Conservation (phyloP, 495 filamentous ascomycete species). For the Apodospora peruviana region DNA sequence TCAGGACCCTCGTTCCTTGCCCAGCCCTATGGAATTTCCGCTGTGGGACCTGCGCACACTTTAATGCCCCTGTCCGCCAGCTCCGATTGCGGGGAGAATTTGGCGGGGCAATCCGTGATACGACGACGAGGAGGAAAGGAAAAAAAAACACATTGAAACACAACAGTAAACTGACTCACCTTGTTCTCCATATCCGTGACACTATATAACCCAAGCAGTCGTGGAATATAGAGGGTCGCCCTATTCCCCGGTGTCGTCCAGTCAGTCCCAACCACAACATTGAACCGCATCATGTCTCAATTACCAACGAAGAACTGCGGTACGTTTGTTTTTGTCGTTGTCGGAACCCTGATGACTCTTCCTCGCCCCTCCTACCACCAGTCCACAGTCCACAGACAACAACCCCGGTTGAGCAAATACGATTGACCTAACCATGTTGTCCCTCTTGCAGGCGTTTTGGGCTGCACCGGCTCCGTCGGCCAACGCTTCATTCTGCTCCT, state of each 20-base stretch:
- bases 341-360: neutral
- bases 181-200: neutral
- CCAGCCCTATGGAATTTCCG: slow-evolving; percentile 10
- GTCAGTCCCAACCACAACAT: neutral
- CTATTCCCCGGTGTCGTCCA: neutral
- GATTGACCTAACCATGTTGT: neutral
- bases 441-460: slow-evolving; percentile 52
- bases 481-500: slow-evolving; percentile 82
- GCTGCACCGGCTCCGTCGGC: slow-evolving; percentile 76
- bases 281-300: slow-evolving; percentile 27
- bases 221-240: no score
- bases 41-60: neutral
- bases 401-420: neutral
- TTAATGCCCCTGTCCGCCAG: neutral
- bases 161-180: slow-evolving; percentile 5
- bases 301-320: slow-evolving; percentile 49
- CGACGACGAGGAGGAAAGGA: neutral
- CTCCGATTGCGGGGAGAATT: slow-evolving; percentile 23
- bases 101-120: slow-evolving; percentile 7
- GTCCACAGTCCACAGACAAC: neutral
- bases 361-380: neutral
- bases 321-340: slow-evolving; percentile 20
- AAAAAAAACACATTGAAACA: neutral
- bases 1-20: neutral
- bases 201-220: no score